phyloP scores from a whole-genome alignment of 2,329 filamentous ascomycete species.

The Pleomassaria siparia region DNA sequence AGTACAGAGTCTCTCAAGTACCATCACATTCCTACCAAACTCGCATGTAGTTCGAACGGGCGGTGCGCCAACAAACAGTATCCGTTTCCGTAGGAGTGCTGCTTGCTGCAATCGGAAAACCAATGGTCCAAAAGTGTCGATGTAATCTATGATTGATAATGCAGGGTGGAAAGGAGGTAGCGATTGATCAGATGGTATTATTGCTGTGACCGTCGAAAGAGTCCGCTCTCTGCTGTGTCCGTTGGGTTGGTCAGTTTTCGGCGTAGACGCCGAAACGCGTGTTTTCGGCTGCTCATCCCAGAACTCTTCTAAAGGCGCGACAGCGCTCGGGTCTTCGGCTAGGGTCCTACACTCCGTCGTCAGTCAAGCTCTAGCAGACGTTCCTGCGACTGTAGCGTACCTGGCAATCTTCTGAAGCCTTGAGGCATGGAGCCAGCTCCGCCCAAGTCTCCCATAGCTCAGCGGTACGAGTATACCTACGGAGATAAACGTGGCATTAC shows the following conservation, averaged over 20 bases:
- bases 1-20: neutral
- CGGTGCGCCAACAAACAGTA: conserved; percentile 81
- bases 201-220: conserved; percentile 56
- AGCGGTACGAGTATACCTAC: conserved; percentile 86
- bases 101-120: conserved; percentile 90
- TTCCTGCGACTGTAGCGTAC: conserved; percentile 46
- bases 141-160: conserved; percentile 73
- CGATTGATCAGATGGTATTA: conserved; percentile 63
- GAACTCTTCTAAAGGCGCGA: conserved; percentile 70
- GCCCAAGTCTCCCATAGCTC: conserved; percentile 80
- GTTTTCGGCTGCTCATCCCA: conserved; percentile 63
- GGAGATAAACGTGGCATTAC: conserved; percentile 90
- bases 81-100: conserved; percentile 81
- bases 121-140: conserved; percentile 85
- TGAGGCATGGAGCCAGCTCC: conserved; percentile 85
- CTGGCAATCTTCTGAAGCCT: conserved; percentile 72
- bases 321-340: conserved; percentile 65
- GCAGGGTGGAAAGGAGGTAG: conserved; percentile 83
- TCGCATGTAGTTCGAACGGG: conserved; percentile 86
- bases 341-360: conserved; percentile 38
- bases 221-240: conserved; percentile 35
- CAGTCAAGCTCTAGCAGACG: neutral
- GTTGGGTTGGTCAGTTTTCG: conserved; percentile 10
- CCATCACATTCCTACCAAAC: conserved; percentile 65
- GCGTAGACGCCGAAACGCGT: conserved; percentile 1